Conservation (phyloP, 352 stramenopile species). For the Salisapilia sapeloensis region DNA sequence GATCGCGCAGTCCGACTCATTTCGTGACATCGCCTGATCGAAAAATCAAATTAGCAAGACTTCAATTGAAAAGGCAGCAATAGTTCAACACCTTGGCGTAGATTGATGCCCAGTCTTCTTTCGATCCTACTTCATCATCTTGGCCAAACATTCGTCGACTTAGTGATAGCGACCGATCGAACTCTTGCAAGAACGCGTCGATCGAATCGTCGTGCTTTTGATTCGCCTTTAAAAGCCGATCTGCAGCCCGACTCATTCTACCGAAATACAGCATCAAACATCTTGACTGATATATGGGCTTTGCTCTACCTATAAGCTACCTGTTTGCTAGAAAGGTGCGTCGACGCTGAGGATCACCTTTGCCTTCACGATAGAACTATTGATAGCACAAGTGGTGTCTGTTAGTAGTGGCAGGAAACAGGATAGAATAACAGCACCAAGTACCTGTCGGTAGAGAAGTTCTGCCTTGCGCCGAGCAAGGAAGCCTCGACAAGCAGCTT, state of each 20-base stretch:
- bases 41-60: background rate
- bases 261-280: too few species aligned
- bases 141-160: slow-evolving; percentile 48
- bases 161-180: slow-evolving; percentile 44
- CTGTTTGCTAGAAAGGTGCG: slow-evolving; percentile 49
- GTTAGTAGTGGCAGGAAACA: too few species aligned
- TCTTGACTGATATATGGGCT: too few species aligned
- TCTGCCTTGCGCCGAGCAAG: slow-evolving; percentile 6
- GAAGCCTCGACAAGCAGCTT: slow-evolving; percentile 20
- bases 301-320: too few species aligned
- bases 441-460: slow-evolving; percentile 14
- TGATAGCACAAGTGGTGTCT: background rate
- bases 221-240: slow-evolving; percentile 41
- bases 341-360: slow-evolving; percentile 29
- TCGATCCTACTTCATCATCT: slow-evolving; percentile 10
- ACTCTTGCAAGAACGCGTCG: slow-evolving; percentile 57
- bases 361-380: slow-evolving; percentile 50
- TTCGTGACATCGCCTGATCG: slow-evolving; percentile 21
- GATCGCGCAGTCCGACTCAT: slow-evolving; percentile 61
- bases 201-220: slow-evolving; percentile 55
- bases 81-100: slow-evolving; percentile 14
- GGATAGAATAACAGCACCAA: too few species aligned
- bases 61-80: background rate
- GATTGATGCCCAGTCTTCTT: slow-evolving; percentile 27
- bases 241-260: slow-evolving; percentile 36